Evolutionary conservation across 176 grass and related monocot species (phyloP).

Genomic region (Tillandsia fasciculata): DNA sequence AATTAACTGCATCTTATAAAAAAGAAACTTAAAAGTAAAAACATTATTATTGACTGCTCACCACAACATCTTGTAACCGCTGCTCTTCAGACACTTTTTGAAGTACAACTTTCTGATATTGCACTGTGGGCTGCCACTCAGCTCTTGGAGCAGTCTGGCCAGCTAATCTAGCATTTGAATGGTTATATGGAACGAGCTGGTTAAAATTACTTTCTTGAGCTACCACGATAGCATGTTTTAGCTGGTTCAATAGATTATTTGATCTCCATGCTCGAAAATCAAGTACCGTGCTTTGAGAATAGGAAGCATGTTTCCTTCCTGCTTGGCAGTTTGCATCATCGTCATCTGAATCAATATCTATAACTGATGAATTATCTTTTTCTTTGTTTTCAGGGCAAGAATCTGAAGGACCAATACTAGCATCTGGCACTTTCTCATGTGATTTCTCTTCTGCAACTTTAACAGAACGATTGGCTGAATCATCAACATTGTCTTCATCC

Average conservation of each 20-base stretch:
- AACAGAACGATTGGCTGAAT: not conserved
- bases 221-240: slow-evolving; percentile 24
- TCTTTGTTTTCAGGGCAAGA: slow-evolving; percentile 9
- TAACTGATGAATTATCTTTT: slow-evolving; percentile 27
- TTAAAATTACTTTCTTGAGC: slow-evolving; percentile 17
- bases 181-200: slow-evolving; percentile 39
- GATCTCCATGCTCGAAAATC: slow-evolving; percentile 16
- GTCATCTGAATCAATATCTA: slow-evolving; percentile 87
- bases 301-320: slow-evolving; percentile 16
- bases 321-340: slow-evolving; percentile 38
- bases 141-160: slow-evolving; percentile 23
- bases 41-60: no score
- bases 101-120: slow-evolving; percentile 62
- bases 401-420: not conserved
- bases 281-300: slow-evolving; percentile 15
- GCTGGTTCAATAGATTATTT: slow-evolving; percentile 13
- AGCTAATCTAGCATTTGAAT: slow-evolving; percentile 20
- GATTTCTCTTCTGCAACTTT: no score
- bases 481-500: slow-evolving; percentile 14
- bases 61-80: slow-evolving; percentile 44
- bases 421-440: not conserved
- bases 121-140: slow-evolving; percentile 54
- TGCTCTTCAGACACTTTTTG: slow-evolving; percentile 52
- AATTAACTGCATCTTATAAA: no score
- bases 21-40: no score